Conservation (phyloP, 495 filamentous ascomycete species). For the Xylaria intraflava region DNA sequence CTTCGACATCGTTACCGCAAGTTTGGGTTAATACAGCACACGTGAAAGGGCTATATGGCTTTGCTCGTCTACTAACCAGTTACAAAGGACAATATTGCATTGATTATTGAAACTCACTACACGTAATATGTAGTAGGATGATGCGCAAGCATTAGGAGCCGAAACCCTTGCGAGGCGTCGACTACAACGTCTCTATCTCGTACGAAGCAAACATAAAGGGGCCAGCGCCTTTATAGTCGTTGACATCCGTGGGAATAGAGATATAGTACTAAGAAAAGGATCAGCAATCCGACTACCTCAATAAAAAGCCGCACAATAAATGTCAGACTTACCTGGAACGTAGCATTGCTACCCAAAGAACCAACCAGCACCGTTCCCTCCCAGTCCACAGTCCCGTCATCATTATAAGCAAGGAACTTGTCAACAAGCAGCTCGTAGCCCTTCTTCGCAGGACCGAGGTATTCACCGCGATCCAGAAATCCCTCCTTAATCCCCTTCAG, state of each 20-base stretch:
- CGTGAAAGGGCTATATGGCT: no score
- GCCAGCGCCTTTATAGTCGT: slow-evolving; percentile 43
- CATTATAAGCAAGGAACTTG: slow-evolving; percentile 37
- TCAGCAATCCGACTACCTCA: neutral
- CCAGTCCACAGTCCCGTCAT: slow-evolving; percentile 42
- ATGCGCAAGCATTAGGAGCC: neutral
- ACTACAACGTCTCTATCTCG: slow-evolving; percentile 34
- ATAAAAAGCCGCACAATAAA: slow-evolving; percentile 2
- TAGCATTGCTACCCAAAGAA: slow-evolving; percentile 45
- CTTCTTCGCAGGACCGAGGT: slow-evolving; percentile 27
- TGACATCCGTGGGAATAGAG: slow-evolving; percentile 35
- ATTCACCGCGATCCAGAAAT: slow-evolving; percentile 25
- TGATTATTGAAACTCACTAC: no score
- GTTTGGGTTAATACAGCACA: no score
- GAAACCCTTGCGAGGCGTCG: neutral
- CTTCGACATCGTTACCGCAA: no score
- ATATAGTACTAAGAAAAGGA: slow-evolving; percentile 40
- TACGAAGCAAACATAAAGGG: slow-evolving; percentile 44
- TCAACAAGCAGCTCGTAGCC: slow-evolving; percentile 38
- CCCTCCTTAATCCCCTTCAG: slow-evolving; percentile 48
- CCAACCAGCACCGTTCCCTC: slow-evolving; percentile 52
- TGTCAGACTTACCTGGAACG: slow-evolving; percentile 33
- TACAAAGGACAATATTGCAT: no score
- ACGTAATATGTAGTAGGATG: neutral
- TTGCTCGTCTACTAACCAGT: no score